These are phyloP conservation scores for Camelina sativa DNA, from an alignment of 345 rosid genomes.

Conservation along the genomic window DNA sequence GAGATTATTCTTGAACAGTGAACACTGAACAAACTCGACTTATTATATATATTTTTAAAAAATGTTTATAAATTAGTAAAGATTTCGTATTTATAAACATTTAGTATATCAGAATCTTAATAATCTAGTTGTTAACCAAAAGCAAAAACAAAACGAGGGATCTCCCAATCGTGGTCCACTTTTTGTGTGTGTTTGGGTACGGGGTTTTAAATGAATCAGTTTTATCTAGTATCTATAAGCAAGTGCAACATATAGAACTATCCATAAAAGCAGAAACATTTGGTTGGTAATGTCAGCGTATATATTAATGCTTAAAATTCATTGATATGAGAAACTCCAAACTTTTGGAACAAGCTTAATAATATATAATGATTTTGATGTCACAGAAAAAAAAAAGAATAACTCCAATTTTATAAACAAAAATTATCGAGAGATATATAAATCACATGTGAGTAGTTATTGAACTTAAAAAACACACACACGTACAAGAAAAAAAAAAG, in stretches of 20 bases:
- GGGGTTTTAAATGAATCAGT: constrained; percentile 1
- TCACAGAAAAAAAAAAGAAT: too few relatives aligned
- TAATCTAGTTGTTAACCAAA: background rate
- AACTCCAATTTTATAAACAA: too few relatives aligned
- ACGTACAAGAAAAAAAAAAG: background rate
- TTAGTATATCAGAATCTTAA: background rate
- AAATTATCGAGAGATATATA: too few relatives aligned
- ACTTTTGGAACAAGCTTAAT: too few relatives aligned
- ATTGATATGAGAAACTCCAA: constrained; percentile 15
- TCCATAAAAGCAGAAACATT: constrained; percentile 48
- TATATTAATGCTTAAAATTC: constrained; percentile 32
- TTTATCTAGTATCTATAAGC: constrained; percentile 34
- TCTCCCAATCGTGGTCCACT: constrained; percentile 28
- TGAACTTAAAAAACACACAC: constrained; percentile 16
- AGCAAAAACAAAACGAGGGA: background rate
- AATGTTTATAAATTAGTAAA: background rate
- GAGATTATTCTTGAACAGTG: background rate
- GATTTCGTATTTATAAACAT: background rate
- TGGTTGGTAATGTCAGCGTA: constrained; percentile 48
- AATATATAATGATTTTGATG: too few relatives aligned
- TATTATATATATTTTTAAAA: background rate
- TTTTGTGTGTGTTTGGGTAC: background rate
- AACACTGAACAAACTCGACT: constrained; percentile 7
- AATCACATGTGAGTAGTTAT: constrained; percentile 39
- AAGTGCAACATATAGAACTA: constrained; percentile 47